A percentile compares a stretch with the other conserved stretches of the same genome.
phyloP scores from a whole-genome alignment of 768 basidiomycete genomes.

The Suillus brevipes region DNA sequence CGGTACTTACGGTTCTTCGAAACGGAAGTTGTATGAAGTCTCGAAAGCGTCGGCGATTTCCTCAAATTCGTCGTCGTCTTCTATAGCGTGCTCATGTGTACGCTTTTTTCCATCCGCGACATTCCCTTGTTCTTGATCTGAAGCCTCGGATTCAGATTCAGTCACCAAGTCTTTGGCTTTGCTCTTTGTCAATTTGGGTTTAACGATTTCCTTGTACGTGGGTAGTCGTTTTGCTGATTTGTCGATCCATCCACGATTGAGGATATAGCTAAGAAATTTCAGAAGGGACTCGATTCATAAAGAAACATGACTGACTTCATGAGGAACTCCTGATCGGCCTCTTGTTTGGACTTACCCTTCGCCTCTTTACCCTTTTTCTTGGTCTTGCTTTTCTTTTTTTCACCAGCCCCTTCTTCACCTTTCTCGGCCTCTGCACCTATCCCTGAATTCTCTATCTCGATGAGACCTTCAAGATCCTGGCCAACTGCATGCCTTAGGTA shows the following conservation, averaged over 20 bases:
- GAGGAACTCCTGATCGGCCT: conserved; percentile 68
- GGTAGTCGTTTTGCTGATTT: conserved; percentile 70
- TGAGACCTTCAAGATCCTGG: conserved; percentile 63
- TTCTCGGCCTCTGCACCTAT: conserved; percentile 20
- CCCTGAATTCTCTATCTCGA: conserved; percentile 49
- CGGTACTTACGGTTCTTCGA: conserved; percentile 85
- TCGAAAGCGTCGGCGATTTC: conserved; percentile 92
- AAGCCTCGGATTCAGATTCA: conserved; percentile 22
- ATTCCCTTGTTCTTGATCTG: conserved; percentile 26
- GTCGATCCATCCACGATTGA: conserved; percentile 98
- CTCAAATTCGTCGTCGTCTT: conserved; percentile 79
- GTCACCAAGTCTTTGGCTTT: conserved; percentile 9
- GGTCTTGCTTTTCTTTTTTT: conserved; percentile 29
- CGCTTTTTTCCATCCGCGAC: conserved; percentile 25
- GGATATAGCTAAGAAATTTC: conserved; percentile 70
- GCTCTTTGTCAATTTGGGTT: conserved; percentile 19
- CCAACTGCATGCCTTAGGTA: conserved; percentile 86
- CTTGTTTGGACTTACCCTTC: conserved; percentile 31
- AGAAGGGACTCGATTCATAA: background rate
- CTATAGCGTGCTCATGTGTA: conserved; percentile 34
- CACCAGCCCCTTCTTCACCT: conserved; percentile 31
- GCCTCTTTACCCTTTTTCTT: conserved; percentile 36
- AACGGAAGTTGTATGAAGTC: conserved; percentile 96
- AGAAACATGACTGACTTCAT: conserved; percentile 62
- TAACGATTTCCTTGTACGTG: conserved; percentile 80